Evolutionary conservation across 1,284 basidiomycete species (phyloP).

Genomic region (Austroboletus sp.): DNA sequence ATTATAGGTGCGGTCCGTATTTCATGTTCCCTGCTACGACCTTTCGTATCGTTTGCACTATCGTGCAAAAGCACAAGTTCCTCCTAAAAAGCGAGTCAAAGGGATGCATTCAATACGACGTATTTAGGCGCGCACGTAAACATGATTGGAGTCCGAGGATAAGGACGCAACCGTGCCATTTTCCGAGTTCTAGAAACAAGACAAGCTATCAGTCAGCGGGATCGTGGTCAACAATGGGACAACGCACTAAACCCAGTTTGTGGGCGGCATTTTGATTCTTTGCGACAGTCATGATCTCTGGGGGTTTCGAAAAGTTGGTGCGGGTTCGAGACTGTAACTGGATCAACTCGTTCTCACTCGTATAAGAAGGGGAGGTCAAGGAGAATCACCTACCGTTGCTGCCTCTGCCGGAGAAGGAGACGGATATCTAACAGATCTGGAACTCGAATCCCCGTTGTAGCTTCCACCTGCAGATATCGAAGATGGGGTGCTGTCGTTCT

Average conservation of each 20-base stretch:
- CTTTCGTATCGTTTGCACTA: conserved; percentile 17
- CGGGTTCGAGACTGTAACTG: conserved; percentile 8
- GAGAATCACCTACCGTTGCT: conserved; percentile 13
- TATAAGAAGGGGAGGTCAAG: conserved; percentile 7
- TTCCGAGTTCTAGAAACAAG: conserved; percentile 7
- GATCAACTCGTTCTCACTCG: conserved; percentile 8
- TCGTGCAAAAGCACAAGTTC: conserved; percentile 42
- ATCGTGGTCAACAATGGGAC: not conserved
- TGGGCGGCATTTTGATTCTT: conserved; percentile 2
- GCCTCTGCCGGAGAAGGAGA: conserved; percentile 5
- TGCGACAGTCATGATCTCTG: conserved; percentile 17
- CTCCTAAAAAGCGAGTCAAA: conserved; percentile 23
- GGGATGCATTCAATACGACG: not conserved
- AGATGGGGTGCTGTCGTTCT: conserved; percentile 13
- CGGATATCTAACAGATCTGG: conserved; percentile 7
- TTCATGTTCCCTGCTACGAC: conserved; percentile 36
- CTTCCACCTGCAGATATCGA: conserved; percentile 5
- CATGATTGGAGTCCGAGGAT: conserved; percentile 5
- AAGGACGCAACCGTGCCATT: not conserved
- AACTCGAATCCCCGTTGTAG: conserved; percentile 1
- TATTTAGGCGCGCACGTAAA: conserved; percentile 20
- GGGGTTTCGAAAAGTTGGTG: not conserved
- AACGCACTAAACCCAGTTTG: conserved; percentile 9
- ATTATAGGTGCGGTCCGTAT: conserved; percentile 49
- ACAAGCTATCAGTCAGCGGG: not conserved